Base-by-base conservation (phyloP, 2,329 filamentous ascomycete species). In the Dothistroma septosporum region DNA sequence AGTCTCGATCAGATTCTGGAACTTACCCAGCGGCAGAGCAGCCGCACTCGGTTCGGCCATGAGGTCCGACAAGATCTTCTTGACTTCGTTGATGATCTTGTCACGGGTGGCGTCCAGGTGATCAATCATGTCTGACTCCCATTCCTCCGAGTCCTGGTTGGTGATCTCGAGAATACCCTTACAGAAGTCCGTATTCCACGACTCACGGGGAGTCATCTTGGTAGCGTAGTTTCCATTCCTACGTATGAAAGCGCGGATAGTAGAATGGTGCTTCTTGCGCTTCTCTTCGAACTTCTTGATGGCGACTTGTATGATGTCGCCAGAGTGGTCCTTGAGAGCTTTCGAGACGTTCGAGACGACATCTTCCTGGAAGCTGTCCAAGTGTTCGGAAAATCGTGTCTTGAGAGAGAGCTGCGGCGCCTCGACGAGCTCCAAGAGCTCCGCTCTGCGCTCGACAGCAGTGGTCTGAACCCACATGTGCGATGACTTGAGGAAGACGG, bases 201-300 rank as follows among this genome's bases (percentile, higher is more conserved):
- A 59, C 32, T 68, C 49, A 12, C 60, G 19, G 11, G 64, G 59
- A 10, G 32, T 41, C 12, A 59, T 16, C 10, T n/a, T 35, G 14
- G 68, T 67, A 0, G 16, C 9, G 47, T 68, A 60, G 8, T 61
- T 67, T 37, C 68, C 68, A 22, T 66, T 22, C 12, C 59, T 64
- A 1, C 61, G 54, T 4, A 70, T 58, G 58, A 71, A 71, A 46
- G 67, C 67, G 11, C 50, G 47, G n/a, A 70, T 50, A 1, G 66
- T 67, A 4, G 41, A 9, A 28, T 35, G 33, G 3, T 35, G 33
- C 28, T 62, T 56, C 61, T 41, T 48, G 4, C 8, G 24, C 33
- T 47, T 59, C 14, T 35, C 31, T 16, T 48, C 46, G 11, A 64
- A n/a, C 16, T 21, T 22, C 4, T 19, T 12, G n/a, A 57, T 6